A percentile compares a stretch with the other conserved stretches of the same genome.
phyloP scores from a whole-genome alignment of 2,329 filamentous ascomycete species.

The Cytospora schulzeri region DNA sequence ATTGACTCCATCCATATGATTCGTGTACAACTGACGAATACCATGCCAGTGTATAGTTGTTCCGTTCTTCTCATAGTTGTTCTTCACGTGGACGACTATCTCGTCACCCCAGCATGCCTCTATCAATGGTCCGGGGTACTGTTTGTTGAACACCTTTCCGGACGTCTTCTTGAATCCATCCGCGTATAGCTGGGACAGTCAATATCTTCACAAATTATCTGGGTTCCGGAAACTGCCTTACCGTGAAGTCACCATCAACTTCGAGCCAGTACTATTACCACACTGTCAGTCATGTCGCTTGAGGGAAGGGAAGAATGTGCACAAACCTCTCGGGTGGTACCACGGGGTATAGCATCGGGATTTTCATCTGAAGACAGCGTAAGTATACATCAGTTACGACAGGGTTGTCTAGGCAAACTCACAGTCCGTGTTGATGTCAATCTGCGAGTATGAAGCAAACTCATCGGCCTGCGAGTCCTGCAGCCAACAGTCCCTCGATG shows the following conservation, averaged over 20 bases:
- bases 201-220: not conserved
- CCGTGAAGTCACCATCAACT: conserved; percentile 23
- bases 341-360: conserved; percentile 14
- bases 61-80: conserved; percentile 32
- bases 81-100: conserved; percentile 34
- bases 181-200: conserved; percentile 12
- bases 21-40: conserved; percentile 36
- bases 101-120: conserved; percentile 37
- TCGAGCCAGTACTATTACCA: conserved; percentile 19
- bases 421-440: conserved; percentile 27
- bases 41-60: conserved; percentile 42
- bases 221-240: not conserved
- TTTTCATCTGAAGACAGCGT: conserved; percentile 19
- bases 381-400: not conserved
- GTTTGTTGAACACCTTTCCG: conserved; percentile 31
- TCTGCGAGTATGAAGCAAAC: conserved; percentile 22
- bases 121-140: conserved; percentile 34
- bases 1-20: conserved; percentile 39
- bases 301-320: too few relatives aligned
- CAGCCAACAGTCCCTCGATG: conserved; percentile 25
- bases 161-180: conserved; percentile 27
- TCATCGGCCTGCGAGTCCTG: conserved; percentile 20
- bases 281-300: not conserved
- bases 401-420: not conserved
- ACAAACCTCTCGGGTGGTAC: conserved; percentile 22